Base-by-base conservation (phyloP, 768 basidiomycete species). In the Podaxis rugospora region DNA sequence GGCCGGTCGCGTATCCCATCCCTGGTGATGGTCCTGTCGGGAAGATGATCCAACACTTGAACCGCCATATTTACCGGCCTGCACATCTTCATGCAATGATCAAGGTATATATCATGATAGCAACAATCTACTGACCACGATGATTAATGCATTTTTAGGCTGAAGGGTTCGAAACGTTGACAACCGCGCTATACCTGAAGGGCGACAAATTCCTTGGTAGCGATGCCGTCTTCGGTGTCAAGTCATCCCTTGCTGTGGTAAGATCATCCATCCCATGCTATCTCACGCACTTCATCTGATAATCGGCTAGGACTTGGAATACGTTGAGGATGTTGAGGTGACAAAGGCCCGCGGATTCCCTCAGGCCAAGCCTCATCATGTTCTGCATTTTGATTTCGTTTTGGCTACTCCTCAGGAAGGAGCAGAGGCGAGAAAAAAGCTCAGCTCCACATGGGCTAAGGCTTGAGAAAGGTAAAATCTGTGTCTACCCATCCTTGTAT, bases 181-280 rank as follows among this genome's bases (percentile, higher is more conserved):
- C 79, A 16, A 93, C 92, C 0, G 85, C 92, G 1, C 70, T 93
- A 9, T 95, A 90, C 70, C 85, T 88, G 13, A 83, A 88, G 58
- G 86, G 84, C 4, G 89, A 92, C 65, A 70, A 76, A 2, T 93
- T 82, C 66, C 62, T 93, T 23, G 72, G 72, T 5, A 90, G 85
- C 62, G 92, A 94, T 68, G 79, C 83, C 10, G 90, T 93, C 2
- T 93, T 93, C 71, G 92, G 93, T 9, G 92, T 90, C 23, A 91
- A 91, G 72, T 80, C 82, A 51, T 90, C 88, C 5, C 77, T 95
- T 27, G 80, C 93, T 18, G 83, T 92, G 64, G 91, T 92, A 72
- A 54, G 84, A n/a, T n/a, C 10, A 4, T 51, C 11, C 14, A 6
- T 78, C 7, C 50, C 18, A 11, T 10, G 23, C 42, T 39, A 13